Base-by-base conservation (phyloP, 257 asterid genomes). In the Nicotiana noctiflora region DNA sequence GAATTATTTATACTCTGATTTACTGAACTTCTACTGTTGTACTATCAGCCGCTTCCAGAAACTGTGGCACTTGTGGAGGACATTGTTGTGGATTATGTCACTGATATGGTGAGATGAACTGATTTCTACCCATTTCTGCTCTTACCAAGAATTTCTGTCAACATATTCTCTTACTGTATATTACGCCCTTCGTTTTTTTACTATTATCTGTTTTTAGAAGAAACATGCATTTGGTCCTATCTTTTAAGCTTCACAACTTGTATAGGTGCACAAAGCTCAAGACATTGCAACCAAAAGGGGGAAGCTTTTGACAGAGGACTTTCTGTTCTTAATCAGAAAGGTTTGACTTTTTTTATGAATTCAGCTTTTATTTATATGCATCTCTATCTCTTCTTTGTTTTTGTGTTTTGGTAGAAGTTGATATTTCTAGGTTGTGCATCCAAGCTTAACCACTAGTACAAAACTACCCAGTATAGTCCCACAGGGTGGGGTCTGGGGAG, bases 21-120 rank as follows among this genome's bases (percentile, higher is more conserved):
- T 49, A 49, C 81, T 49, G 25, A 78, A 53, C 27, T 15, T 21
- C 21, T 80, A 51, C 29, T 81, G 64, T 23, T 87, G 85, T 46
- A 46, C 62, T 79, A 32, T 18, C 91, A 95, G 99, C 99, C 97
- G 25, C 94, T 92, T 84, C 98, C 97, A 2, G 99, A 95, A 87
- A 93, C 99, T 14, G 93, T 93, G 59, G 76, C 96, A 11, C 97
- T 95, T 56, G 91, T 92, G 81, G 99, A 95, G 84, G 99, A 95
- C 83, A 90, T 93, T 55, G 99, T 93, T 74, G 96, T 94, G 84
- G 99, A 95, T 83, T 95, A 95, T 81, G 97, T 95, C 84, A 92
- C 95, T 8, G 97, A 93, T 84, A 85, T 92, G 95, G 98, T 86
- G 88, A 87, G 94, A 17, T 23, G 19, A 37, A 63, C 19, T 25